Evolutionary conservation across 495 filamentous ascomycete genomes (phyloP), one percentile per base, ranked within the genome.

Genomic region (Sordaria brevicollis): DNA sequence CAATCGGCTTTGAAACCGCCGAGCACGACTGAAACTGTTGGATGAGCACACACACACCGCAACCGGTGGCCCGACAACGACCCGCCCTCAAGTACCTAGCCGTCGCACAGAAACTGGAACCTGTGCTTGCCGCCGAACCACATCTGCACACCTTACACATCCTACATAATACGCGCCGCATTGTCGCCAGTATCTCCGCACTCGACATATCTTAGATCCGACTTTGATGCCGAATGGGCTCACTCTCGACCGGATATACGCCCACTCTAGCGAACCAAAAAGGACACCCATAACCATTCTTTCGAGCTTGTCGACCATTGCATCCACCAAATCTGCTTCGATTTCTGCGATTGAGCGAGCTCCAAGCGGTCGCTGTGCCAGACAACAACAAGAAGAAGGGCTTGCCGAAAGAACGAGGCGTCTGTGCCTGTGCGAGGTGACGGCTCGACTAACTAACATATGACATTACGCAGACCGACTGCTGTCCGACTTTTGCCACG

Each of bases 381-480:
- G 65, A 69, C 66, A 49, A 21, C 49, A 4, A 10, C 35, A 31
- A 65, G 67, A 35, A 37, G 67, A 19, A 39, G 39, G 25, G 66
- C 13, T 70, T 17, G 68, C 34, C 65, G 36, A 35, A 69, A 57
- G 72, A 62, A 62, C 66, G 29, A 25, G 66, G 67, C 66, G 70
- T 62, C 68, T 67, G 65, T 70, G 65, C 68, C 35, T 70, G 71
- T 73, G 67, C 72, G 69, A 70, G 68, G 71, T 75, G 76, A 77
- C 75, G 71, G 70, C 62, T 68, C 71, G 67, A 62, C 62, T 35
- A 37, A 76, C 77, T 79, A 74, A 79, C 77, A 73, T 71, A 72
- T 76, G 71, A 74, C 75, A 72, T 69, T 68, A 19, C 68, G 33
- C 71, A 79, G 77, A 68, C 49, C 49, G 13, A 62, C 76, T 77